Evolutionary conservation across 352 stramenopile species (phyloP), one percentile per base, ranked within the genome.

Genomic region (Pythium plurisporium): DNA sequence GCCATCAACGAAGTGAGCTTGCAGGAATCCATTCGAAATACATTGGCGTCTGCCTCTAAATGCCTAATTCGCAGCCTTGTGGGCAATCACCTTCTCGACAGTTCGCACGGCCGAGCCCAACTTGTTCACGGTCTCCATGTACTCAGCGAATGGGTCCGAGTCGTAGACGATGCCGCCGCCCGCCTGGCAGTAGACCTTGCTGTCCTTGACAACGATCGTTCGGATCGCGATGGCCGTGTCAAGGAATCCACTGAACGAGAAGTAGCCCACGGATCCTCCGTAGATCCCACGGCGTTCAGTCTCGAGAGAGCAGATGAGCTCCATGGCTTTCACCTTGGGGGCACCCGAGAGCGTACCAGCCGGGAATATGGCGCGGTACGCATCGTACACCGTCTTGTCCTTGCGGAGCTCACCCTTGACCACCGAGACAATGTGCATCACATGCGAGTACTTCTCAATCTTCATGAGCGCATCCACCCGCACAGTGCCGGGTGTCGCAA

Each of bases 391-490:
- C 4, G 75, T 92, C 59, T 82, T 82, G 69, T 94, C 85, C 2
- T 86, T 60, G 9, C 80, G 78, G 42, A 96, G 58, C 29, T 85
- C 61, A 43, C 87, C 87, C 69, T 91, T 95, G 34, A 96, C 87
- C 20, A 94, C 82, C 30, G 85, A 95, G 49, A 95, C 85, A 56
- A 96, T 95, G 72, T 96, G 87, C 83, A 96, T 96, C 59, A 96
- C 87, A 59, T 96, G 87, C 52, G 85, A 95, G 74, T 96, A 96
- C 70, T 93, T 92, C 53, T 96, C 87, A 51, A 96, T 93, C 67
- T 92, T 74, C 87, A 96, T 95, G 53, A 96, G 78, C 46, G 71
- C 70, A 55, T 96, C 83, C 23, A 96, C 85, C 8, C 74, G 79
- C 30, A 96, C 87, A 1, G 82, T 76, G 10, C 87, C 87, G 2